Evolutionary conservation across 345 rosid species (phyloP).

Genomic region (Salix udensis): DNA sequence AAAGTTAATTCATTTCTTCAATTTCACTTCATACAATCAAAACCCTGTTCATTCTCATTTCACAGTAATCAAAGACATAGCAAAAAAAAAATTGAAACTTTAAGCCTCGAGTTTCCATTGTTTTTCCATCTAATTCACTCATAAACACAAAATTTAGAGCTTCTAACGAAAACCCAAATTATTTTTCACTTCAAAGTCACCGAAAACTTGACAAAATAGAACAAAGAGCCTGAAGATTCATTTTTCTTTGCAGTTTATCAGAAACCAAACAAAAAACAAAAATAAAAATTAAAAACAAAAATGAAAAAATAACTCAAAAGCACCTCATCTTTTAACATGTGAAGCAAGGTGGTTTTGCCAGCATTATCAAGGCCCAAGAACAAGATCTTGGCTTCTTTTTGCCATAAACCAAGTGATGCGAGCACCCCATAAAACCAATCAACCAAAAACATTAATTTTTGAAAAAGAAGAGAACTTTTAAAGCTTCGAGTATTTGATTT

Average conservation of each 20-base stretch:
- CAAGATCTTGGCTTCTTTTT: slow-evolving; percentile 84
- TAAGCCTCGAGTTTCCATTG: background rate
- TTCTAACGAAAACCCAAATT: background rate
- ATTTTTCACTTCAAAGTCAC: background rate
- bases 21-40: background rate
- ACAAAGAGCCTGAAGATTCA: background rate
- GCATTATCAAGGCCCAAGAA: slow-evolving; percentile 80
- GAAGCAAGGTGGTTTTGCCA: slow-evolving; percentile 78
- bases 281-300: background rate
- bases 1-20: background rate
- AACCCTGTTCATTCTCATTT: background rate
- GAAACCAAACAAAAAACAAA: background rate
- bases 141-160: background rate
- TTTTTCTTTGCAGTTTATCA: background rate
- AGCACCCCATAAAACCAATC: slow-evolving; percentile 76
- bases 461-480: background rate
- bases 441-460: slow-evolving; percentile 43
- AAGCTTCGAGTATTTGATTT: no score
- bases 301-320: background rate
- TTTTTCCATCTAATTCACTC: background rate
- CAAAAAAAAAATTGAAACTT: background rate
- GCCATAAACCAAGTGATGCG: slow-evolving; percentile 68
- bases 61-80: background rate
- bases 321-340: slow-evolving; percentile 61
- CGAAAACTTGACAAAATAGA: background rate